Evolutionary conservation across 1,284 basidiomycete species (phyloP).

Genomic region (Phlebopus sp.): DNA sequence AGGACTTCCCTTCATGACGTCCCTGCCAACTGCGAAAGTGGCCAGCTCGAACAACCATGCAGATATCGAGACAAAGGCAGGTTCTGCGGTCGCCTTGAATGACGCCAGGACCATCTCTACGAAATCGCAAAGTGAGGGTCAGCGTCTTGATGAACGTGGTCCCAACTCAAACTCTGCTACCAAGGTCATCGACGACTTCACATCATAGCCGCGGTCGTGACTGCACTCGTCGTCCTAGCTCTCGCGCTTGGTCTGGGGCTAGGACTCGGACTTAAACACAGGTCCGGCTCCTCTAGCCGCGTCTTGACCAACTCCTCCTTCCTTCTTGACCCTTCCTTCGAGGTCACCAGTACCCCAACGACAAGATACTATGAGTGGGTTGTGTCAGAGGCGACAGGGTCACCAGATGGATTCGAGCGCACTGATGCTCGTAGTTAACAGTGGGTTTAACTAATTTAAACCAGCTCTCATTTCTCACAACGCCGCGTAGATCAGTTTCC

Average conservation of each 20-base stretch:
- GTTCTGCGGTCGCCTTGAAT: slow-evolving; percentile 6
- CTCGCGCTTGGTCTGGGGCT: slow-evolving; percentile 30
- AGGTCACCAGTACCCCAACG: slow-evolving; percentile 26
- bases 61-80: slow-evolving; percentile 8
- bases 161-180: neutral
- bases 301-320: slow-evolving; percentile 30
- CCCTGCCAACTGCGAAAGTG: slow-evolving; percentile 3
- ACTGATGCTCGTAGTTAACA: slow-evolving; percentile 33
- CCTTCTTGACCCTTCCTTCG: slow-evolving; percentile 27
- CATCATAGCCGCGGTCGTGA: slow-evolving; percentile 12
- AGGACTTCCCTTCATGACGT: slow-evolving; percentile 15
- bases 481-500: slow-evolving; percentile 28
- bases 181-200: slow-evolving; percentile 22
- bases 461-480: slow-evolving; percentile 1
- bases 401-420: slow-evolving; percentile 31
- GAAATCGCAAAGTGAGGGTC: slow-evolving; percentile 13
- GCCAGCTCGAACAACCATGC: slow-evolving; percentile 12
- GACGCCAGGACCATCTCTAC: neutral
- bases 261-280: slow-evolving; percentile 29
- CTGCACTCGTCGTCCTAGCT: slow-evolving; percentile 16
- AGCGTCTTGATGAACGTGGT: neutral
- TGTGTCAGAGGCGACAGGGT: slow-evolving; percentile 25
- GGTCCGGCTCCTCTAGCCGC: slow-evolving; percentile 8
- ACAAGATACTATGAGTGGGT: slow-evolving; percentile 33
- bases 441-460: slow-evolving; percentile 8